Percentiles rank a stretch among this genome's conserved stretches.
Evolutionary conservation across 495 filamentous ascomycete species (phyloP).

Genomic region (Aspergillus nanangensis): DNA sequence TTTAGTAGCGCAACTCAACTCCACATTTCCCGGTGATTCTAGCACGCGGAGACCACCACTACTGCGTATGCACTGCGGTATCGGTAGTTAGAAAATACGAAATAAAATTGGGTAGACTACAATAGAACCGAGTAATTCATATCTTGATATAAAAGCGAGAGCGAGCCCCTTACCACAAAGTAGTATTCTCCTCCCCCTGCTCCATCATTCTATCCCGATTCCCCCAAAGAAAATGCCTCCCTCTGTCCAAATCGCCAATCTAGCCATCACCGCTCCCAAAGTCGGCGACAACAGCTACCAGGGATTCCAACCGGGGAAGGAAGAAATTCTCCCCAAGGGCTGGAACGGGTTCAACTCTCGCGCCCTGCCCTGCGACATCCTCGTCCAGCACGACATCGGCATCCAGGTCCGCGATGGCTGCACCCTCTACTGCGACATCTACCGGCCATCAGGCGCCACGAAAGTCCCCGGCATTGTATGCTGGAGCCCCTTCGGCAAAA

Average conservation of each 20-base stretch:
- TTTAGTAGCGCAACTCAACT: no score
- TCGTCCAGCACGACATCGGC: background rate
- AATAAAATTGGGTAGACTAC: background rate
- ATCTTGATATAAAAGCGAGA: no score
- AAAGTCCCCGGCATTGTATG: conserved; percentile 30
- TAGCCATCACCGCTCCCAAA: background rate
- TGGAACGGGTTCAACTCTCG: background rate
- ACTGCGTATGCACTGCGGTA: no score
- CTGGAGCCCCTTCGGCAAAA: conserved; percentile 37
- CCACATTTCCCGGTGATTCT: no score
- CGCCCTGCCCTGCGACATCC: background rate
- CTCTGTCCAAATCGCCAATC: background rate
- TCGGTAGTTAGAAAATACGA: no score
- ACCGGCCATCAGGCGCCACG: conserved; percentile 19
- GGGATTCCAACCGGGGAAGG: background rate
- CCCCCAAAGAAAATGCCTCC: background rate
- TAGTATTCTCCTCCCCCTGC: background rate
- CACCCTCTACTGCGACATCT: conserved; percentile 31
- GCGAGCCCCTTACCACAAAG: no score
- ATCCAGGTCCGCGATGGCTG: conserved; percentile 24
- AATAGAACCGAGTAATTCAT: no score
- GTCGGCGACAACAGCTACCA: background rate
- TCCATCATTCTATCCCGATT: background rate
- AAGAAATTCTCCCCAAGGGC: background rate
- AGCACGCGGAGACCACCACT: no score